Evolutionary conservation across 2,329 filamentous ascomycete genomes (phyloP).

Genomic region (Penicillium sp.): DNA sequence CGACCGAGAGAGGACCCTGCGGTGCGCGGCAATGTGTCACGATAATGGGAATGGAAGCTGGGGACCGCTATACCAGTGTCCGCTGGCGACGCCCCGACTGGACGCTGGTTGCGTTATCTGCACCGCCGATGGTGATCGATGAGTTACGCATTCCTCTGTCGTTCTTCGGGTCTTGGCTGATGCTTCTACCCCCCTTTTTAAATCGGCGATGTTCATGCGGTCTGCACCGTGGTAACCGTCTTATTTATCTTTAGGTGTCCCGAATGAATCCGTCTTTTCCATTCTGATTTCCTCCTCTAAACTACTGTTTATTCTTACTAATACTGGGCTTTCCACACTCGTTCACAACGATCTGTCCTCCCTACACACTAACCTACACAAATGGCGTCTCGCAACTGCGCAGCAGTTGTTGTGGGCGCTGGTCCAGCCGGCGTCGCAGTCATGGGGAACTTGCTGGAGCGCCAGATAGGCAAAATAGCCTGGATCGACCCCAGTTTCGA

Average conservation of each 20-base stretch:
- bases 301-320: not conserved
- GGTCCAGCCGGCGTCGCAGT: conserved; percentile 58
- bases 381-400: conserved; percentile 39
- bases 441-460: conserved; percentile 59
- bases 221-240: not conserved
- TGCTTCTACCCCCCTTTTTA: conserved; percentile 3
- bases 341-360: not conserved
- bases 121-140: conserved; percentile 13
- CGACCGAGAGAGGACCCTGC: conserved; percentile 7
- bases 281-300: not conserved
- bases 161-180: conserved; percentile 14
- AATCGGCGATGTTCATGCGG: conserved; percentile 7
- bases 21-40: conserved; percentile 1
- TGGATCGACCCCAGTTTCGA: conserved; percentile 59
- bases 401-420: conserved; percentile 56
- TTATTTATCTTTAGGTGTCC: conserved; percentile 24
- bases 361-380: not conserved
- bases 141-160: conserved; percentile 15
- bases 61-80: not conserved
- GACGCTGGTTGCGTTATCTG: conserved; percentile 25
- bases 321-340: not conserved
- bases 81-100: conserved; percentile 18
- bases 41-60: not conserved
- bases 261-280: conserved; percentile 12
- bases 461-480: conserved; percentile 49